phyloP scores from a whole-genome alignment of 108 stramenopile species.

The Nannochloropsis salina region DNA sequence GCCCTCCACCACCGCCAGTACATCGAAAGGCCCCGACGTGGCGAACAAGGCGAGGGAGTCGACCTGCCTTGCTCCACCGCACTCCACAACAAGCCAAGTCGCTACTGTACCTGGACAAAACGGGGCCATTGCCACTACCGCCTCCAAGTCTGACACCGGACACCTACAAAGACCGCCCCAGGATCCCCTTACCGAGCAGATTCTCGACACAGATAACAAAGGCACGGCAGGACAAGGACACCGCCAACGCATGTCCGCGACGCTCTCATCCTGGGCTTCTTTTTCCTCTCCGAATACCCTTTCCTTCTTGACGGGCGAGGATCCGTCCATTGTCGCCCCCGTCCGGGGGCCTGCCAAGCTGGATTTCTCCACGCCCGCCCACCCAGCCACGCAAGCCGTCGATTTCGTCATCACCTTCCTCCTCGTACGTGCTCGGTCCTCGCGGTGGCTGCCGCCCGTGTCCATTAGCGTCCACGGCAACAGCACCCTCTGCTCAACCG shows the following conservation, averaged over 20 bases:
- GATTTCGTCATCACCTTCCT: neutral
- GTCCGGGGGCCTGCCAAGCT: neutral
- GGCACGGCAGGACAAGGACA: no score
- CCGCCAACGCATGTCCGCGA: no score
- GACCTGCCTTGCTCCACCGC: no score
- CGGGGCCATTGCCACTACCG: no score
- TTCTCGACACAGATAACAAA: no score
- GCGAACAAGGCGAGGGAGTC: no score
- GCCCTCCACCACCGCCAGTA: neutral
- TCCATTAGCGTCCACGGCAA: neutral
- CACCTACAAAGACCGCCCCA: no score
- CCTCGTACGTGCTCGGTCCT: neutral
- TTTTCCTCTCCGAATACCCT: neutral
- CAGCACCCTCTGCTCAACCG: neutral
- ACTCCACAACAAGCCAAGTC: no score
- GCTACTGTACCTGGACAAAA: no score
- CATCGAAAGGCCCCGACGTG: no score
- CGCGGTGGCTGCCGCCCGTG: neutral
- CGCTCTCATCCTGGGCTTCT: neutral
- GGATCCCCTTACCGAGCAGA: no score
- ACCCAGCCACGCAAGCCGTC: neutral
- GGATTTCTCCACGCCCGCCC: neutral
- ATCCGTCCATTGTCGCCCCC: neutral
- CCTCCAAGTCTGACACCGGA: no score
- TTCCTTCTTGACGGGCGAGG: constrained; percentile 11